A percentile compares a stretch with the other conserved stretches of the same genome.
phyloP scores from a whole-genome alignment of 202 grass and related monocot species.

The Zizania palustris region DNA sequence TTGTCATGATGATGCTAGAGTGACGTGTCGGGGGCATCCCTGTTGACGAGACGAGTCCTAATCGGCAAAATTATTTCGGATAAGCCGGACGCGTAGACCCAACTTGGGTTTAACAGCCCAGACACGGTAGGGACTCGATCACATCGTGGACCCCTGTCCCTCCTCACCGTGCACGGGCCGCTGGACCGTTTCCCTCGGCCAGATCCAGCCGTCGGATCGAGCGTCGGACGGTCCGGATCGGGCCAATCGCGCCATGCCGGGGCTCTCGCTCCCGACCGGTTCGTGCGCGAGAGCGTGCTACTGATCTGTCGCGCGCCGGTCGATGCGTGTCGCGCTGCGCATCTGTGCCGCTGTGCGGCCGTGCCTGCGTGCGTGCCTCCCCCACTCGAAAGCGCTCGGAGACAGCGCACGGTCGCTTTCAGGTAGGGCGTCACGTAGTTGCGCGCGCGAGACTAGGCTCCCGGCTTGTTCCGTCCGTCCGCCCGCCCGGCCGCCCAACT shows the following conservation, averaged over 20 bases:
- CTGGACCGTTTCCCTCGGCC: not conserved
- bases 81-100: slow-evolving; percentile 36
- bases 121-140: slow-evolving; percentile 11
- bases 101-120: not conserved
- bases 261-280: not conserved
- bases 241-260: not conserved
- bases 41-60: not conserved
- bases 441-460: not conserved
- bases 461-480: not conserved
- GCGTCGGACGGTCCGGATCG: not conserved
- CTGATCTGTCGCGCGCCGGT: not conserved
- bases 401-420: slow-evolving; percentile 44
- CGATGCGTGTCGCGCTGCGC: slow-evolving; percentile 42
- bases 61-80: slow-evolving; percentile 42
- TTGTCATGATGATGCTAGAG: slow-evolving; percentile 33
- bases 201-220: not conserved
- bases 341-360: too few relatives aligned
- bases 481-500: not conserved
- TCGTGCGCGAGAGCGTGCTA: not conserved
- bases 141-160: not conserved
- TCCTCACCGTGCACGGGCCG: slow-evolving; percentile 16
- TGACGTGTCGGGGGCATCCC: slow-evolving; percentile 13
- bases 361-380: too few relatives aligned
- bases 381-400: not conserved
- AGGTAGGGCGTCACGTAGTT: slow-evolving; percentile 35